Percentiles rank a stretch among this genome's conserved stretches.
Evolutionary conservation across 192 early-diverging fungal genomes (phyloP).

Genomic region (Coemansia sp.): DNA sequence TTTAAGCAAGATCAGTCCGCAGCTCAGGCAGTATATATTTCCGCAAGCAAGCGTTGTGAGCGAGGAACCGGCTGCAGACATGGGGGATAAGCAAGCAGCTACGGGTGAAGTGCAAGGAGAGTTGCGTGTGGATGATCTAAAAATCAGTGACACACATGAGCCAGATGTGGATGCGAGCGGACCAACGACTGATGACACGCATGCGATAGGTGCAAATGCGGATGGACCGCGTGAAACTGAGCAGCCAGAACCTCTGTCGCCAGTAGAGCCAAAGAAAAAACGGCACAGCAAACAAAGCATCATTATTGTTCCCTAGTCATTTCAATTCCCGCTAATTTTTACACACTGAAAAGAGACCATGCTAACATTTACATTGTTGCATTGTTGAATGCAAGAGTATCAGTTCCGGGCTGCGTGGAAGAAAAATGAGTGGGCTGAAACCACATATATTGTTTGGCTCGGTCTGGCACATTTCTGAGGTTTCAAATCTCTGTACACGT

Average conservation of each 20-base stretch:
- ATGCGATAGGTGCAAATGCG: not conserved
- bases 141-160: not conserved
- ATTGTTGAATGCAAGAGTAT: no score
- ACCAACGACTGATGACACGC: not conserved
- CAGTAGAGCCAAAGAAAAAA: slow-evolving; percentile 26
- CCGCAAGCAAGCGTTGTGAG: not conserved
- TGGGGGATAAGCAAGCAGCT: not conserved
- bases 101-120: not conserved
- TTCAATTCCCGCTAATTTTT: not conserved
- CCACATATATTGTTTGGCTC: no score
- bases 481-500: no score
- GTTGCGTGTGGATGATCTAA: not conserved
- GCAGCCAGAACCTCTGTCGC: slow-evolving; percentile 3
- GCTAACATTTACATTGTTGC: no score
- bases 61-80: not conserved
- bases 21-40: slow-evolving; percentile 34
- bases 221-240: not conserved
- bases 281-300: slow-evolving; percentile 35
- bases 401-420: no score
- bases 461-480: no score
- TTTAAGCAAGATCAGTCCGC: slow-evolving; percentile 42
- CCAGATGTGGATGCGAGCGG: not conserved
- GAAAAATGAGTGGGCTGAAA: no score
- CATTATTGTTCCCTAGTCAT: slow-evolving; percentile 29
- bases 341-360: no score